Conservation (phyloP, 306 rosid species). For the Lathyrus sativus region DNA sequence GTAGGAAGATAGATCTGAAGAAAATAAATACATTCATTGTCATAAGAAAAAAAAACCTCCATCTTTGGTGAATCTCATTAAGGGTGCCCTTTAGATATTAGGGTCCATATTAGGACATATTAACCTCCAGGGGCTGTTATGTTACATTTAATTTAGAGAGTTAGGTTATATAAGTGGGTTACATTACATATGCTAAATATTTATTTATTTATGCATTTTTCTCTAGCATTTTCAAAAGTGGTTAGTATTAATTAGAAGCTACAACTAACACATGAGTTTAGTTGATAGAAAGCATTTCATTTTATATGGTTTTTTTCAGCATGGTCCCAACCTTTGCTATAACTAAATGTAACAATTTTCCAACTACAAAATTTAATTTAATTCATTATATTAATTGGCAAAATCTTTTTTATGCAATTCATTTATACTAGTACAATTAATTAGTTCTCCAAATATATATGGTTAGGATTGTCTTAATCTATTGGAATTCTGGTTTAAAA, state of each 20-base stretch:
- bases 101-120: constrained; percentile 18
- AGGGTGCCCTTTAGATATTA: background rate
- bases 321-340: background rate
- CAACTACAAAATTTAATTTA: background rate
- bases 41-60: background rate
- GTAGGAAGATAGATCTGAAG: constrained; percentile 29
- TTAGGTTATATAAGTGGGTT: no score
- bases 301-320: background rate
- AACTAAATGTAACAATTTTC: background rate
- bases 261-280: background rate
- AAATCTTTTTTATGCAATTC: no score
- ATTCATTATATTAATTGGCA: background rate
- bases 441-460: no score
- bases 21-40: background rate
- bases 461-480: no score
- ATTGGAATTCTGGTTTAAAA: no score
- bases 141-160: background rate
- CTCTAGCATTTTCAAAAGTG: background rate
- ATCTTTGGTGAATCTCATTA: constrained; percentile 8
- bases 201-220: no score
- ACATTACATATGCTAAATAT: no score
- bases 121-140: background rate
- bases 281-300: background rate
- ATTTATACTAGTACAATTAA: no score
- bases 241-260: background rate